Evolutionary conservation across 148 eudicot genomes (phyloP).

Genomic region (Hydrangea macrophylla): DNA sequence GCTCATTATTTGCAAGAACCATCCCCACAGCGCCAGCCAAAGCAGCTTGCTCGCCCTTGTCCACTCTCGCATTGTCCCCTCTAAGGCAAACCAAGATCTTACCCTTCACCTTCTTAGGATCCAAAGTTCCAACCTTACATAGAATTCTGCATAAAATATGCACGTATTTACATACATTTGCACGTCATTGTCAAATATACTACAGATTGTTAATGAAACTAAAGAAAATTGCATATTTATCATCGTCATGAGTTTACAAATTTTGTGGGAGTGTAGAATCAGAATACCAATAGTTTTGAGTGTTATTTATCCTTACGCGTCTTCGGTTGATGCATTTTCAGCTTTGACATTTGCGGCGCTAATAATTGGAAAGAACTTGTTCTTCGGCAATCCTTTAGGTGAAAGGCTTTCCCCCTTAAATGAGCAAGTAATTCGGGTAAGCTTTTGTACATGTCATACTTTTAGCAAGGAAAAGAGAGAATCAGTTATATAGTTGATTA

Average conservation of each 20-base stretch:
- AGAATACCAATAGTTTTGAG: slow-evolving; percentile 12
- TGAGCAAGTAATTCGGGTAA: neutral
- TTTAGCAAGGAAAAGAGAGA: neutral
- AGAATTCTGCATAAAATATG: slow-evolving; percentile 38
- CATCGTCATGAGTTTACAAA: neutral
- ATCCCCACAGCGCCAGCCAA: slow-evolving; percentile 79
- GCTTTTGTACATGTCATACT: neutral
- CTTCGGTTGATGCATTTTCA: slow-evolving; percentile 44
- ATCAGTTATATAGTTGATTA: neutral
- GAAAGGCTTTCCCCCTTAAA: slow-evolving; percentile 85
- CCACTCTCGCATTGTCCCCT: slow-evolving; percentile 73
- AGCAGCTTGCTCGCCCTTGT: slow-evolving; percentile 73
- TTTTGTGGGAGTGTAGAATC: neutral
- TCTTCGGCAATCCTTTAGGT: slow-evolving; percentile 35
- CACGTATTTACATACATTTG: neutral
- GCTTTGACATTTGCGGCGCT: slow-evolving; percentile 51
- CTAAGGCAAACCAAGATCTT: slow-evolving; percentile 75
- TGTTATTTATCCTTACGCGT: slow-evolving; percentile 62
- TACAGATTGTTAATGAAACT: neutral
- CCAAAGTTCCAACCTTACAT: slow-evolving; percentile 59
- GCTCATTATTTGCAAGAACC: slow-evolving; percentile 60
- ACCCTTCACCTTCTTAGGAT: slow-evolving; percentile 56
- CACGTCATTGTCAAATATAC: neutral
- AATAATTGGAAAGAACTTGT: slow-evolving; percentile 50
- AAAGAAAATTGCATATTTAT: neutral